Base-by-base conservation (phyloP, 2,329 filamentous ascomycete species). In the Monosporascus sp. region DNA sequence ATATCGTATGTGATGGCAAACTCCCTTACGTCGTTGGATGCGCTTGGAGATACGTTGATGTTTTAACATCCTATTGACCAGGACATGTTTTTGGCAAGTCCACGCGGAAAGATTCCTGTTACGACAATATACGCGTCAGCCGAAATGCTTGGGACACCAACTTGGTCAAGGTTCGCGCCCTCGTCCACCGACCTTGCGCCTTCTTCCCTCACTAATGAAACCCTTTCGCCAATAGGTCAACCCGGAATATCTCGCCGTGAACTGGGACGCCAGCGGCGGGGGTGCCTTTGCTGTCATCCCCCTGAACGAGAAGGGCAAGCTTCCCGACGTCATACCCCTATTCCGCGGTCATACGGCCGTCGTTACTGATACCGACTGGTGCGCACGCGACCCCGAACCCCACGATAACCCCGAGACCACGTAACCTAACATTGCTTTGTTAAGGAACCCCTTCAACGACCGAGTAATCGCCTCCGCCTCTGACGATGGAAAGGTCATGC, bases 71-170 rank as follows among this genome's bases (percentile, higher is more conserved):
- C 22, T 46, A 17, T 25, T 46, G 7, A 18, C 52, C 72, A 97
- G 93, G 93, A 80, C 94, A 99, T 81, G 89, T 99, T 77, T 99
- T 97, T 78, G 94, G 94, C 71, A 94, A 95, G 76, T 78, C 90
- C 58, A 95, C 92, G 61, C 87, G 90, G 74, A 97, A 96, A 83
- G 94, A 99, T 72, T 89, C 90, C 82, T 97, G 92, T 80, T 99
- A 97, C 76, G 94, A 99, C 74, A 97, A 97, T 74, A 79, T 99
- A 63, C 90, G 90, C 70, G 90, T 99, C 73, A 97, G 91, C 68
- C 90, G 88, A 74, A 99, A 99, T 85, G 94, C 94, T 52, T 99
- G 94, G 94, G 94, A 99, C 73, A 97, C 92, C 67, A 99, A 99
- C 77, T 78, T 99, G 68, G 83, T 97, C 76, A 97, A 97, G 87